Conservation (phyloP, 208 protist genomes). For the Leishmania tropica region DNA sequence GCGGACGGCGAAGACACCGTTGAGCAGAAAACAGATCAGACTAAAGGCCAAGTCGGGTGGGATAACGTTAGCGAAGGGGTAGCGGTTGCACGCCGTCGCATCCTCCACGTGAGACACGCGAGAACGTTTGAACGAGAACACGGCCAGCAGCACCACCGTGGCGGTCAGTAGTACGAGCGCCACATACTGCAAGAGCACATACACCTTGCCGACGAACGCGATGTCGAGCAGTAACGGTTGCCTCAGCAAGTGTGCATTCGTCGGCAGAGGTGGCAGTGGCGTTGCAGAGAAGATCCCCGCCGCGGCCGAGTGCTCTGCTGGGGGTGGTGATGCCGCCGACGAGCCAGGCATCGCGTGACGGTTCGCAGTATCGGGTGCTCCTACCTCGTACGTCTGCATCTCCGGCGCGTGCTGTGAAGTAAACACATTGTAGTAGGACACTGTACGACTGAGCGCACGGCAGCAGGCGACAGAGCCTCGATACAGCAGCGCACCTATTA, state of each 20-base stretch:
- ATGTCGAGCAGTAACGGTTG: slow-evolving; percentile 21
- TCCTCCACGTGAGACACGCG: slow-evolving; percentile 24
- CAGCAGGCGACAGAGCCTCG: not conserved
- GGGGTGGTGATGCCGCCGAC: not conserved
- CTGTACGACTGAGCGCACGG: not conserved
- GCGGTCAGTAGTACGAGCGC: slow-evolving; percentile 14
- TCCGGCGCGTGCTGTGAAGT: not conserved
- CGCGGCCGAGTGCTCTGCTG: not conserved
- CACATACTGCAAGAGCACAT: slow-evolving; percentile 47
- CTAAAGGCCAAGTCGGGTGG: slow-evolving; percentile 52
- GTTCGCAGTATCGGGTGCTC: not conserved
- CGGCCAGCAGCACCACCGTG: slow-evolving; percentile 15
- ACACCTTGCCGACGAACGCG: slow-evolving; percentile 20
- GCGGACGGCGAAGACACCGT: slow-evolving; percentile 39
- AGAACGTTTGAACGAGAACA: slow-evolving; percentile 3
- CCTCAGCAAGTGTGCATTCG: not conserved
- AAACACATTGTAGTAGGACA: slow-evolving; percentile 14
- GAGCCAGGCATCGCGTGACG: not conserved
- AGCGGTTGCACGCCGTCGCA: slow-evolving; percentile 47
- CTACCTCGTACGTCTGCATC: not conserved
- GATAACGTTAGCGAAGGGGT: slow-evolving; percentile 29
- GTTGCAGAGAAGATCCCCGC: not conserved
- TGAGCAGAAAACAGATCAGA: slow-evolving; percentile 48
- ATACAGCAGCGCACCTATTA: not conserved
- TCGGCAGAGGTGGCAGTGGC: not conserved